These are phyloP conservation scores for Zymoseptoria ardabiliae DNA, from an alignment of 2,329 filamentous ascomycete species.

Conservation along the genomic window DNA sequence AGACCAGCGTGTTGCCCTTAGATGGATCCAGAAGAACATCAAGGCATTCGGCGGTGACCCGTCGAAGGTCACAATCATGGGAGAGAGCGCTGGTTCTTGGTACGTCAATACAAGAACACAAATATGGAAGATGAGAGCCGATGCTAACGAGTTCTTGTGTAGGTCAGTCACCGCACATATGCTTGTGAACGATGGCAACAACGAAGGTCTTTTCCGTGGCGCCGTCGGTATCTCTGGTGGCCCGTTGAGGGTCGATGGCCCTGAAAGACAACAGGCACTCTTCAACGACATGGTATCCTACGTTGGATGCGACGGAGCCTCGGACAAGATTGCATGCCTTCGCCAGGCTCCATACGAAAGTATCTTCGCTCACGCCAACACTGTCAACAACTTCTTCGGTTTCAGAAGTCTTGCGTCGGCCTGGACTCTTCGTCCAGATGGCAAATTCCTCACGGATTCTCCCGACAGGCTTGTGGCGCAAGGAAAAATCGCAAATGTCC, in stretches of 20 bases:
- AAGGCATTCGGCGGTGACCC: slow-evolving; percentile 29
- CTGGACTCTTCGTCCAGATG: slow-evolving; percentile 13
- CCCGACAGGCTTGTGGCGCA: slow-evolving; percentile 9
- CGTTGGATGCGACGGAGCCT: slow-evolving; percentile 31
- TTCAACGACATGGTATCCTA: slow-evolving; percentile 54
- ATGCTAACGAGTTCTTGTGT: background rate
- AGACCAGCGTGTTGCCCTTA: slow-evolving; percentile 35
- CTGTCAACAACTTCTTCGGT: slow-evolving; percentile 11
- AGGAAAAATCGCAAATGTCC: slow-evolving; percentile 10
- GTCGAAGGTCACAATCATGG: slow-evolving; percentile 18
- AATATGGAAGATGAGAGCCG: no score
- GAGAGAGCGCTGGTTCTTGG: slow-evolving; percentile 30
- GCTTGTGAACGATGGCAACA: slow-evolving; percentile 44
- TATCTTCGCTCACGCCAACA: slow-evolving; percentile 8
- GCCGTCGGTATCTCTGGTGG: slow-evolving; percentile 7
- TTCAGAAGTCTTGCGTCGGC: slow-evolving; percentile 8
- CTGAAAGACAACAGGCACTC: slow-evolving; percentile 6
- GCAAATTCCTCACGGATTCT: slow-evolving; percentile 7
- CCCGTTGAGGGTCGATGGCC: slow-evolving; percentile 5
- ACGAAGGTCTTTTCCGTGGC: slow-evolving; percentile 5
- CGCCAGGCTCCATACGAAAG: slow-evolving; percentile 33
- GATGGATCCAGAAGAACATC: slow-evolving; percentile 42
- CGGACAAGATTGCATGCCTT: slow-evolving; percentile 57
- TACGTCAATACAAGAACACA: background rate
- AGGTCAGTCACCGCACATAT: slow-evolving; percentile 42